These are phyloP conservation scores for Polymyxa betae DNA, from an alignment of 208 protist species.

Conservation along the genomic window DNA sequence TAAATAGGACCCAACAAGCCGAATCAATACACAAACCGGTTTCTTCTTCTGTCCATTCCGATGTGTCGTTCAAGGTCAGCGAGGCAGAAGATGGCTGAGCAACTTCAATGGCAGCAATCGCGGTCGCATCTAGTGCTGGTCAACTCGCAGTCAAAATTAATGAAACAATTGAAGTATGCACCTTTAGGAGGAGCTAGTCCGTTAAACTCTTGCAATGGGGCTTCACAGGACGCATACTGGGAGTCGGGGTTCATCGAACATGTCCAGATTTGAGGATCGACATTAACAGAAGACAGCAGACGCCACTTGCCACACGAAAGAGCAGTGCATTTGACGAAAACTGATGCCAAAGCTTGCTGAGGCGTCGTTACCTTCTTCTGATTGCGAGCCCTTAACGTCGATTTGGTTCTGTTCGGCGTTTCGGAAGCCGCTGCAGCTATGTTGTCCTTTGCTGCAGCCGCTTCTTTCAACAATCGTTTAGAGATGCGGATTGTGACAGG, in stretches of 20 bases:
- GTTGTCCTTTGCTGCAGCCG: neutral
- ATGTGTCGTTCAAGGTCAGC: conserved; percentile 11
- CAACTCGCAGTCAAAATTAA: neutral
- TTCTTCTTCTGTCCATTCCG: conserved; percentile 30
- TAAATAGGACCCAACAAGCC: neutral
- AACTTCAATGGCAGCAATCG: conserved; percentile 36
- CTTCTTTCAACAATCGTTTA: neutral
- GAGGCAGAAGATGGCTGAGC: neutral
- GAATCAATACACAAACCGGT: neutral
- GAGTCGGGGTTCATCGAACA: conserved; percentile 31
- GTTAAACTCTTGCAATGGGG: conserved; percentile 5
- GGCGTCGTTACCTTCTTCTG: conserved; percentile 9
- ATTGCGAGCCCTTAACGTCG: neutral
- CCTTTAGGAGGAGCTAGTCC: conserved; percentile 17
- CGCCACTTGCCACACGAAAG: conserved; percentile 11
- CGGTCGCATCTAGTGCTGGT: neutral
- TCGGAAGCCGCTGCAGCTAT: neutral
- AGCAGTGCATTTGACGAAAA: conserved; percentile 46
- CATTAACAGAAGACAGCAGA: neutral
- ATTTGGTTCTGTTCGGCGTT: neutral
- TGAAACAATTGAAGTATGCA: neutral
- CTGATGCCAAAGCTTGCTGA: conserved; percentile 1
- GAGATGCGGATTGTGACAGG: conserved; percentile 8
- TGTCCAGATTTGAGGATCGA: conserved; percentile 38
- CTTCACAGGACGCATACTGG: conserved; percentile 45